Evolutionary conservation across 805 yeast genomes (phyloP).

Genomic region (Starmerella riodocensis): DNA sequence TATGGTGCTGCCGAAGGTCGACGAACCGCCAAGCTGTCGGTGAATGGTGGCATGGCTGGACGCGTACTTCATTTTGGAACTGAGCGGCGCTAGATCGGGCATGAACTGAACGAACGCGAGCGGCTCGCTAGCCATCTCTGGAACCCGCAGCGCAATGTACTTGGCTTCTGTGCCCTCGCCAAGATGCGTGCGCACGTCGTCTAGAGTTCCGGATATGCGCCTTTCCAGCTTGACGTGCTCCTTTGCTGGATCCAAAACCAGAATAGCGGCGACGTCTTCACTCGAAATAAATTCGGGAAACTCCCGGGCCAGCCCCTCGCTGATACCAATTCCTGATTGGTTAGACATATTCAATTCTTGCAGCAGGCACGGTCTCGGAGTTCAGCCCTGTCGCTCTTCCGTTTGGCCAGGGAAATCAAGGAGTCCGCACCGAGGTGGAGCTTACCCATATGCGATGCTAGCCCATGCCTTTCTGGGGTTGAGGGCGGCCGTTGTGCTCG

Average conservation of each 20-base stretch:
- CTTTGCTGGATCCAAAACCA: slow-evolving; percentile 28
- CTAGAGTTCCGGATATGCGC: slow-evolving; percentile 24
- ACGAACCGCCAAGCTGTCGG: slow-evolving; percentile 55
- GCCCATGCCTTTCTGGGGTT: too few relatives aligned
- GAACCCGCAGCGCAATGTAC: slow-evolving; percentile 36
- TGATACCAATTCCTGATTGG: slow-evolving; percentile 49
- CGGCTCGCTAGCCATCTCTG: slow-evolving; percentile 18
- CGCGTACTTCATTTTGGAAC: slow-evolving; percentile 86
- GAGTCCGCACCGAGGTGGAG: too few relatives aligned
- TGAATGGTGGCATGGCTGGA: slow-evolving; percentile 69
- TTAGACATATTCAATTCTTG: too few relatives aligned
- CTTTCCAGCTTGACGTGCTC: slow-evolving; percentile 27
- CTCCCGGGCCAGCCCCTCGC: slow-evolving; percentile 33
- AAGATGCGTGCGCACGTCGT: slow-evolving; percentile 30
- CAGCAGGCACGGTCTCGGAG: too few relatives aligned
- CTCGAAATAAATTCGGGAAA: slow-evolving; percentile 34
- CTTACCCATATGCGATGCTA: too few relatives aligned
- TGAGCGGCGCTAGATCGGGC: slow-evolving; percentile 73
- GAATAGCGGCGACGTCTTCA: slow-evolving; percentile 29
- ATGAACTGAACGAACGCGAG: slow-evolving; percentile 64
- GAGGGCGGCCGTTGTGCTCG: too few relatives aligned
- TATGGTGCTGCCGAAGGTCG: slow-evolving; percentile 37
- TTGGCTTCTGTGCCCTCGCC: slow-evolving; percentile 32
- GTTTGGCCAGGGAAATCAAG: too few relatives aligned
- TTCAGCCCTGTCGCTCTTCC: too few relatives aligned